Percentiles rank a stretch among this genome's conserved stretches.
phyloP scores from a whole-genome alignment of 1,284 basidiomycete genomes.

The Volvariella surrecta region DNA sequence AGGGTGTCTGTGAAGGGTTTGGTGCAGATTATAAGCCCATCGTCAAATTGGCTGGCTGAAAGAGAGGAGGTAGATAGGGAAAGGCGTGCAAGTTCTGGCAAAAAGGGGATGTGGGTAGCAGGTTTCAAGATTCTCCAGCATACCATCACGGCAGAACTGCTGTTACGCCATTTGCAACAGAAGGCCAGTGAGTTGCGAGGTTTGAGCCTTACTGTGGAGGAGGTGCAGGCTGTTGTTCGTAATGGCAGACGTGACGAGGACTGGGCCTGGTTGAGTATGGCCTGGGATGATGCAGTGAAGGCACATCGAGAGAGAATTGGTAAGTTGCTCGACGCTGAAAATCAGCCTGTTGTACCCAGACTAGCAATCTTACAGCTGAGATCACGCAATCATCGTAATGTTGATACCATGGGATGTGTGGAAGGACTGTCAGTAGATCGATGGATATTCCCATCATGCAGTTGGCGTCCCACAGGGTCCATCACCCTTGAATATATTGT shows the following conservation, averaged over 20 bases:
- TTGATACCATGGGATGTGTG: too few species aligned
- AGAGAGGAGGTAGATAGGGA: background rate
- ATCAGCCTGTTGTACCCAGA: too few species aligned
- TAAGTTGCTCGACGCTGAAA: too few species aligned
- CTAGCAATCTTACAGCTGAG: too few species aligned
- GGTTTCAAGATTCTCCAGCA: background rate
- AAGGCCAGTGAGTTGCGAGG: background rate
- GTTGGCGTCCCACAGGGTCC: too few species aligned
- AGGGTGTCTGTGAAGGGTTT: background rate
- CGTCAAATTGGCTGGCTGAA: background rate
- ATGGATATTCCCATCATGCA: too few species aligned
- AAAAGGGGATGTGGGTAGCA: background rate
- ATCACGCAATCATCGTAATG: too few species aligned
- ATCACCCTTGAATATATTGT: too few species aligned
- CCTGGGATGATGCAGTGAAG: background rate
- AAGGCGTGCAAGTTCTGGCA: background rate
- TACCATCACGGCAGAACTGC: background rate
- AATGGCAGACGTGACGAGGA: background rate
- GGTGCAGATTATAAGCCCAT: background rate
- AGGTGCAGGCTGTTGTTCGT: background rate
- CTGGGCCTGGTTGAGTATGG: background rate
- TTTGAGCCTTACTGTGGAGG: background rate
- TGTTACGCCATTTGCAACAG: background rate
- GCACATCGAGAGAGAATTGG: background rate
- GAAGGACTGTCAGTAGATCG: too few species aligned